phyloP scores from a whole-genome alignment of 306 rosid genomes.

The Hippophae rhamnoides region DNA sequence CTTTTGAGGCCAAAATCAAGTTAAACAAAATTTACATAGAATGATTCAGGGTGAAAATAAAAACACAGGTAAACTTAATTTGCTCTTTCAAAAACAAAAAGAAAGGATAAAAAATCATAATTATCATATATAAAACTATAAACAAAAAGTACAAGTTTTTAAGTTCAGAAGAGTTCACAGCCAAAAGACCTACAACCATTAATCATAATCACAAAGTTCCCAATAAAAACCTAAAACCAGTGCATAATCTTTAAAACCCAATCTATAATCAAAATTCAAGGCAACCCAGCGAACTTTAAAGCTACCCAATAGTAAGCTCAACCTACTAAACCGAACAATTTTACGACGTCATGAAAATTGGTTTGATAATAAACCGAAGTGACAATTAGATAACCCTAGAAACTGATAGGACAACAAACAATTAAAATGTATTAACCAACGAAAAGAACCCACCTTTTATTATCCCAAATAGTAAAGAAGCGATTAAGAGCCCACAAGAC shows the following conservation, averaged over 20 bases:
- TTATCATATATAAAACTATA: slow-evolving; percentile 12
- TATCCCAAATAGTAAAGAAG: slow-evolving; percentile 40
- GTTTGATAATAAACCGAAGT: neutral
- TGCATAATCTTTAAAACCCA: slow-evolving; percentile 11
- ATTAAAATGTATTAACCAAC: neutral
- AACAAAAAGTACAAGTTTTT: slow-evolving; percentile 3
- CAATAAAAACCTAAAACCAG: slow-evolving; percentile 13
- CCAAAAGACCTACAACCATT: slow-evolving; percentile 17
- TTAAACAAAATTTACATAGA: neutral
- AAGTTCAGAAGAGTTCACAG: slow-evolving; percentile 1
- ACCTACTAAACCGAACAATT: neutral
- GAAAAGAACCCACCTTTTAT: slow-evolving; percentile 42
- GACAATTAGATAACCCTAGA: slow-evolving; percentile 13
- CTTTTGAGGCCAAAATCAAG: slow-evolving; percentile 1
- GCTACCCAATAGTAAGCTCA: slow-evolving; percentile 5
- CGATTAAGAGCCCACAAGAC: slow-evolving; percentile 22
- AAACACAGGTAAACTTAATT: too few species aligned
- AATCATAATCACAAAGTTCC: neutral
- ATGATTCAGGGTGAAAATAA: too few species aligned
- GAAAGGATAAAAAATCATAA: neutral
- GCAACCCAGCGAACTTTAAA: slow-evolving; percentile 16
- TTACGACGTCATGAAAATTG: neutral
- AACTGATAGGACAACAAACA: slow-evolving; percentile 7
- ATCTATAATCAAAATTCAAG: neutral
- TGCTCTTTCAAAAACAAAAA: neutral